Evolutionary conservation across 1,284 basidiomycete genomes (phyloP).

Genomic region (Trichosporon ovoides): DNA sequence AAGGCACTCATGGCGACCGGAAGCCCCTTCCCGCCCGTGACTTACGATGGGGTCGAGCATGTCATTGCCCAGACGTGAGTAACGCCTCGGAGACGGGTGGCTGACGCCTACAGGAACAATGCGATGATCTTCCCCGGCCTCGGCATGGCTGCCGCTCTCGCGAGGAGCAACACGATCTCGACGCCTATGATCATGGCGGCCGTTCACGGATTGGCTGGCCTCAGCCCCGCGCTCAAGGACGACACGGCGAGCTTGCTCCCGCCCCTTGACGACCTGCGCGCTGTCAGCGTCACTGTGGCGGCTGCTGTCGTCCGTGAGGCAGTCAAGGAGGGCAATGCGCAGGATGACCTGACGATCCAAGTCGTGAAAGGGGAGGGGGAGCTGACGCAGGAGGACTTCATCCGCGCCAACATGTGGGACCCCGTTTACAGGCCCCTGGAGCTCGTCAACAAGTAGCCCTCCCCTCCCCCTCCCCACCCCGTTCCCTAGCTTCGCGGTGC

Average conservation of each 20-base stretch:
- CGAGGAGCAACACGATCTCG: constrained; percentile 60
- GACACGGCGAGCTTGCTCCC: constrained; percentile 56
- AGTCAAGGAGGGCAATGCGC: constrained; percentile 59
- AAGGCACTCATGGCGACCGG: constrained; percentile 73
- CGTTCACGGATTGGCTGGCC: constrained; percentile 58
- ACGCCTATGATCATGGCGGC: constrained; percentile 69
- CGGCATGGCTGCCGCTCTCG: constrained; percentile 64
- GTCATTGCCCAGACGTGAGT: constrained; percentile 5
- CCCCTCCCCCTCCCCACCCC: no score
- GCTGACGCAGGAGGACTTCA: constrained; percentile 39
- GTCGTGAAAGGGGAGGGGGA: constrained; percentile 41
- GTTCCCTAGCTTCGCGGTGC: no score
- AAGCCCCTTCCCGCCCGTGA: constrained; percentile 71
- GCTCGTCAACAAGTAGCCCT: no score
- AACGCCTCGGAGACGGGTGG: no score
- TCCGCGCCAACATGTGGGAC: constrained; percentile 46
- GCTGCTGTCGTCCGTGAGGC: constrained; percentile 74
- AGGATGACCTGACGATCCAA: constrained; percentile 37
- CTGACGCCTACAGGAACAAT: constrained; percentile 51
- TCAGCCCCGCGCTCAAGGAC: constrained; percentile 67
- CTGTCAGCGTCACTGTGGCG: constrained; percentile 53
- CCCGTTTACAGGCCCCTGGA: constrained; percentile 44
- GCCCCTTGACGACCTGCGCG: constrained; percentile 64
- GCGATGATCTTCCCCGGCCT: constrained; percentile 74
- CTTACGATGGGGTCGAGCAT: neutral